Evolutionary conservation across 1,284 basidiomycete genomes (phyloP), one percentile per base, ranked within the genome.

Genomic region (Mycena citricolor): DNA sequence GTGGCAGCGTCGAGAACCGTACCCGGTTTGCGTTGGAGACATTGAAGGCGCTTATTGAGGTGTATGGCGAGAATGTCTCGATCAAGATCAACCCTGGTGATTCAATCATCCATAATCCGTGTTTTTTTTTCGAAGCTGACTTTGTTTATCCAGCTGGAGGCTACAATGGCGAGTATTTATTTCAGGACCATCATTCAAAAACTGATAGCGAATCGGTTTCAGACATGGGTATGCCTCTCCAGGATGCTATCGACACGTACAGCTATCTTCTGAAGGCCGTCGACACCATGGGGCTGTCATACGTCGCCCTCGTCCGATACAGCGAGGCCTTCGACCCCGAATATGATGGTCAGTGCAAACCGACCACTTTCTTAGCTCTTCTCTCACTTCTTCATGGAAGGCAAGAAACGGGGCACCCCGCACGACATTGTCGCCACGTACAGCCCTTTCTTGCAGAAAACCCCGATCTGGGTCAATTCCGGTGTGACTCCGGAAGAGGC

Each of bases 1-100:
- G 81, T 11, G 81, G 81, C 2, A 72, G 69, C 20, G 42, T 74
- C 34, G 73, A 77, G 56, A 81, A 82, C 59, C 71, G 82, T 19
- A 52, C 66, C 7, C 62, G 76, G 5, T 83, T 86, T 59, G 67
- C 66, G 0, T 63, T 81, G 3, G 74, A 79, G 54, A 68, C 74
- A 11, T 57, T 79, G 16, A 69, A 77, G 25, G 74, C 64, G 4
- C 49, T 76, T 19, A 58, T 60, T 8, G 65, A 69, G 14, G 74
- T 77, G 8, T 75, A 76, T 43, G 81, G 81, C 1, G 48, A 61
- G 10, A 64, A 73, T 20, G 71, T 77, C 23, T 74, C 67, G 5
- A 57, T 83, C 45, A 76, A 81, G 44, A 47, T 81, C 8, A 71
- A 61, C 28, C 80, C 80, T 4, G 67, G 62, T 42, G 67, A 11